Evolutionary conservation across 192 early-diverging fungal species (phyloP), one percentile per base, ranked within the genome.

Genomic region (Backusella tarrabulga): DNA sequence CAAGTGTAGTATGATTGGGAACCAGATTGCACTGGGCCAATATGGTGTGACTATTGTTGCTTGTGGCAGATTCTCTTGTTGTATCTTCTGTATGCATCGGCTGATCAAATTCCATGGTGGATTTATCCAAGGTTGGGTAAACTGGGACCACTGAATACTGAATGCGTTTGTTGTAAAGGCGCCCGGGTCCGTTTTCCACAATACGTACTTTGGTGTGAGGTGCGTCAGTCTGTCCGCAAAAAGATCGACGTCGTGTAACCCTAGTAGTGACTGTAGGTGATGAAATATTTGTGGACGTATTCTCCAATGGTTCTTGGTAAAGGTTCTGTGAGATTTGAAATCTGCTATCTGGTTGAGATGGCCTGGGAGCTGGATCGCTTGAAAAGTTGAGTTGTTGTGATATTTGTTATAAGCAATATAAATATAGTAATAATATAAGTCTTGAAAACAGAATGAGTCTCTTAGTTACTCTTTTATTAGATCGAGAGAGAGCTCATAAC

Each of bases 131-230:
- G 67, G 41, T 36, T 12, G 6, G 0, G 8, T 12, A n/a, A 68
- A 52, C 2, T 21, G 42, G 23, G 67, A 32, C 67, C 67, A 68
- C 17, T 12, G 42, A 6, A 76, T 70, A 11, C 29, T 52, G 32
- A 76, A 68, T 0, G 67, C 34, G 9, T 70, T 34, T 0, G 34
- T 21, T 15, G 36, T 1, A 17, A 78, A 23, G 0, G 42, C 23
- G 6, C 19, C 56, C 2, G 41, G 71, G 36, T 78, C 71, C n/a
- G 11, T 14, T 7, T 54, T 26, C 77, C 77, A 78, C 5, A 71
- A 78, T n/a, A 78, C 71, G 19, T 78, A 78, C 38, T 54, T 71
- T 67, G 77, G 70, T 2, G 68, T 63, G 9, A 71, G 77, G 40
- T 21, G 21, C 11, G 19, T 67, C 1, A 46, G 38, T 4, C 76